A percentile compares a stretch with the other conserved stretches of the same genome.
These are phyloP conservation scores for Cucumis cinereus DNA, from an alignment of 306 rosid genomes.

Conservation along the genomic window DNA sequence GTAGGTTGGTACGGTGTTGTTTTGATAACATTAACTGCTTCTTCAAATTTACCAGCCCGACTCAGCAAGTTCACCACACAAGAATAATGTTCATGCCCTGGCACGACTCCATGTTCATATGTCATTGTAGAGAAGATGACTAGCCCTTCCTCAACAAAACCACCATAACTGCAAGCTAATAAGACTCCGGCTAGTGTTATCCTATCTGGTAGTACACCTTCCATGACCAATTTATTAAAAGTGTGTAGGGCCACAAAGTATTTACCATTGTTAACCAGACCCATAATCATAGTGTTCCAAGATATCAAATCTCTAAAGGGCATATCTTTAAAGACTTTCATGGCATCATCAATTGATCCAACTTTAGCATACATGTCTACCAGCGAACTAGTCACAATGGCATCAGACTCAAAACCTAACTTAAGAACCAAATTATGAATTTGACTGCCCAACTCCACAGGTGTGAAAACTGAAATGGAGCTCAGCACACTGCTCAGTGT, in stretches of 20 bases:
- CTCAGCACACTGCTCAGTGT: conserved; percentile 55
- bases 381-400: conserved; percentile 57
- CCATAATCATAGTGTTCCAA: conserved; percentile 71
- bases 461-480: conserved; percentile 35
- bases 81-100: conserved; percentile 41
- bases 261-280: conserved; percentile 45
- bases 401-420: conserved; percentile 52
- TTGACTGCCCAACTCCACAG: conserved; percentile 44
- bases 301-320: conserved; percentile 50
- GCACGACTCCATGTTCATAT: conserved; percentile 44
- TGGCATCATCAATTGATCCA: conserved; percentile 44
- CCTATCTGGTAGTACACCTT: conserved; percentile 39
- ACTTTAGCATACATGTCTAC: conserved; percentile 54
- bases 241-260: conserved; percentile 28
- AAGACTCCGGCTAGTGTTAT: conserved; percentile 55
- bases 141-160: conserved; percentile 50
- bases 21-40: conserved; percentile 39
- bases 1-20: conserved; percentile 33
- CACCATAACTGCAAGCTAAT: conserved; percentile 59
- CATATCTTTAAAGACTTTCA: conserved; percentile 36
- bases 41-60: conserved; percentile 49
- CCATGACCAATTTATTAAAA: conserved; percentile 25
- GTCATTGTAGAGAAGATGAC: conserved; percentile 43
- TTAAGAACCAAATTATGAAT: conserved; percentile 59
- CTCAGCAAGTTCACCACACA: conserved; percentile 50